Percentiles rank a stretch among this genome's conserved stretches.
phyloP scores from a whole-genome alignment of 352 stramenopile genomes.

The Phytophthora rubi region DNA sequence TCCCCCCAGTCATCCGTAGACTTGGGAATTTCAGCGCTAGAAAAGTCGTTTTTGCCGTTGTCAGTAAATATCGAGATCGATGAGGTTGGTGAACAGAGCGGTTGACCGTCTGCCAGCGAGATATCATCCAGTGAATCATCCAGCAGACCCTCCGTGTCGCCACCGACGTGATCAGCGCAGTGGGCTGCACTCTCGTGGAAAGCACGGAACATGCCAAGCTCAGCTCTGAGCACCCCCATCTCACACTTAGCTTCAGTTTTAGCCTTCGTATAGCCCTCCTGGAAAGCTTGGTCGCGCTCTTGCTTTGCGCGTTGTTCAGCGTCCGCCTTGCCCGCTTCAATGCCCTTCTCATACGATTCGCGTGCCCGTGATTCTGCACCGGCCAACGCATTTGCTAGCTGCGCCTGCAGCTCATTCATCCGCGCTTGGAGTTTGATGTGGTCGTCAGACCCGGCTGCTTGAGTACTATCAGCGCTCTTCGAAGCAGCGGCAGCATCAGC shows the following conservation, averaged over 20 bases:
- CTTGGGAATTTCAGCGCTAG: slow-evolving; percentile 22
- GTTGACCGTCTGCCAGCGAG: slow-evolving; percentile 43
- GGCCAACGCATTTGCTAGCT: slow-evolving; percentile 43
- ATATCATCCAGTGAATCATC: slow-evolving; percentile 48
- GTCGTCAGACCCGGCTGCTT: slow-evolving; percentile 21
- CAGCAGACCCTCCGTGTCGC: slow-evolving; percentile 20
- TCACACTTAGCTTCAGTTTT: slow-evolving; percentile 41
- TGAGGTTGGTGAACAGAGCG: slow-evolving; percentile 46
- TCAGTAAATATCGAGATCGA: slow-evolving; percentile 55
- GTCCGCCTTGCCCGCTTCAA: slow-evolving; percentile 44
- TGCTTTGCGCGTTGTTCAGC: slow-evolving; percentile 43
- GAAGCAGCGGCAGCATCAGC: slow-evolving; percentile 16
- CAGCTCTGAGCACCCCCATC: slow-evolving; percentile 49
- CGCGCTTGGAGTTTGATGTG: slow-evolving; percentile 40
- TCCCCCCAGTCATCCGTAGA: slow-evolving; percentile 68
- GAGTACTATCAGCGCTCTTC: slow-evolving; percentile 1
- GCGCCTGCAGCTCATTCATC: slow-evolving; percentile 43
- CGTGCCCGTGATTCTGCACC: slow-evolving; percentile 41
- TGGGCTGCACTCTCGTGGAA: slow-evolving; percentile 51
- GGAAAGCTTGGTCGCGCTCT: slow-evolving; percentile 38
- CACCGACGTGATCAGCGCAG: slow-evolving; percentile 37
- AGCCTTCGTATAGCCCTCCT: slow-evolving; percentile 49
- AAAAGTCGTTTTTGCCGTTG: slow-evolving; percentile 46
- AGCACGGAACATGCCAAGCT: slow-evolving; percentile 59
- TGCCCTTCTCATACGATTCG: slow-evolving; percentile 52